Evolutionary conservation across 495 filamentous ascomycete species (phyloP).

Genomic region (Hypomontagnella submonticulosa): DNA sequence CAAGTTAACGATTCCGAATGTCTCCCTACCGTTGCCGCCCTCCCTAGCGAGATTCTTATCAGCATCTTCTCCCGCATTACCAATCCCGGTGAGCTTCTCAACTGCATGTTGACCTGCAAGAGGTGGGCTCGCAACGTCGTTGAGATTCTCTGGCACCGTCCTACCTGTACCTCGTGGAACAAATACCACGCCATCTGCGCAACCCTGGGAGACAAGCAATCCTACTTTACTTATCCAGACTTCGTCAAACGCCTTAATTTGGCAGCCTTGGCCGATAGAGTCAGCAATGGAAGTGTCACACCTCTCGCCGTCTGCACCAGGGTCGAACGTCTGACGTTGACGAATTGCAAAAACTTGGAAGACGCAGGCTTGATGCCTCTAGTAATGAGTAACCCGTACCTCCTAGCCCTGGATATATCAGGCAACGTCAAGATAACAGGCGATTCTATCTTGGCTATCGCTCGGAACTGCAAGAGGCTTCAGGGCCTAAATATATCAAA

Average conservation of each 20-base stretch:
- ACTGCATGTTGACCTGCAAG: slow-evolving; percentile 91
- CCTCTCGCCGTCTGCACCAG: slow-evolving; percentile 87
- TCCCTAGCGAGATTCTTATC: slow-evolving; percentile 95
- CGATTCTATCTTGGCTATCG: slow-evolving; percentile 79
- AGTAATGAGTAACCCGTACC: slow-evolving; percentile 78
- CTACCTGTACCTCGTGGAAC: slow-evolving; percentile 85
- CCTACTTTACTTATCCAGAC: slow-evolving; percentile 85
- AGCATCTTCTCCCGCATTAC: slow-evolving; percentile 87
- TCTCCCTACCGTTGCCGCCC: slow-evolving; percentile 77
- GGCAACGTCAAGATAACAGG: slow-evolving; percentile 83
- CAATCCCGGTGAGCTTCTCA: slow-evolving; percentile 77
- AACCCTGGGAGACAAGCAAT: slow-evolving; percentile 72
- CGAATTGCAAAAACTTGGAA: slow-evolving; percentile 85
- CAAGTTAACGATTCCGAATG: slow-evolving; percentile 68
- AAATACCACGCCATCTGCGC: slow-evolving; percentile 80
- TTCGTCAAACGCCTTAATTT: slow-evolving; percentile 93
- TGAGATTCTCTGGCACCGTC: slow-evolving; percentile 93
- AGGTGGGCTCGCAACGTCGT: slow-evolving; percentile 94
- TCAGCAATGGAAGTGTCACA: slow-evolving; percentile 89
- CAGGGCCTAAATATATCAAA: slow-evolving; percentile 94
- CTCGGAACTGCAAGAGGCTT: slow-evolving; percentile 81
- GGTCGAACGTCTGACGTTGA: slow-evolving; percentile 92
- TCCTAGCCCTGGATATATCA: slow-evolving; percentile 93
- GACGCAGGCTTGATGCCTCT: slow-evolving; percentile 84
- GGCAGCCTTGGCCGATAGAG: slow-evolving; percentile 74